Conservation (phyloP, 2,329 filamentous ascomycete genomes). For the Parastagonospora nodorum region DNA sequence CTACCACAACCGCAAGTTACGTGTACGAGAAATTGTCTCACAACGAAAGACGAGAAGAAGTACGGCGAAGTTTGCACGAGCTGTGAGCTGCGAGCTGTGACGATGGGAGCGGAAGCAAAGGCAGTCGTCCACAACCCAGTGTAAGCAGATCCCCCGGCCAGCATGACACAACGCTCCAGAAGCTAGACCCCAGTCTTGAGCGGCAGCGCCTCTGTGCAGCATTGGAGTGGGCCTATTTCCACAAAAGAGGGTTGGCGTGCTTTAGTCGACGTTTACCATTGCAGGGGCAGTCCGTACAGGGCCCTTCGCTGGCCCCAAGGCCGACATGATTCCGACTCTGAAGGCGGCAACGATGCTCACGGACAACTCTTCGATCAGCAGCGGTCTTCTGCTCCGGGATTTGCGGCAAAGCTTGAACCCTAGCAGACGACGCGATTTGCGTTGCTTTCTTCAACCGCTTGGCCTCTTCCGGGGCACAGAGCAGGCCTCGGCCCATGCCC, state of each 20-base stretch:
- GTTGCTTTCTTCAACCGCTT: background rate
- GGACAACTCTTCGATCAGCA: too few species aligned
- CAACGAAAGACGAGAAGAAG: background rate
- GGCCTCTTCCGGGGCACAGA: background rate
- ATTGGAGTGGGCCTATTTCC: conserved; percentile 12
- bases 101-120: conserved; percentile 8
- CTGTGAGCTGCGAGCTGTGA: conserved; percentile 9
- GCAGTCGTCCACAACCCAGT: conserved; percentile 5
- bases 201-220: conserved; percentile 21
- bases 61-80: conserved; percentile 14
- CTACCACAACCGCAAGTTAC: too few species aligned
- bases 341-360: conserved; percentile 18
- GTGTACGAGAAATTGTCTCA: background rate
- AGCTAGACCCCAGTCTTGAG: conserved; percentile 20
- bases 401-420: too few species aligned
- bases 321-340: conserved; percentile 11
- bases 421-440: background rate
- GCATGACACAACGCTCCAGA: conserved; percentile 34
- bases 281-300: conserved; percentile 24
- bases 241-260: too few species aligned
- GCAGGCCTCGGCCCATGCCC: background rate
- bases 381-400: too few species aligned
- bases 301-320: conserved; percentile 16
- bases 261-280: conserved; percentile 18
- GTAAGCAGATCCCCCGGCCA: conserved; percentile 38